Percentiles rank a stretch among this genome's conserved stretches.
phyloP scores from a whole-genome alignment of 768 basidiomycete species.

The Hypholoma sublateritium region DNA sequence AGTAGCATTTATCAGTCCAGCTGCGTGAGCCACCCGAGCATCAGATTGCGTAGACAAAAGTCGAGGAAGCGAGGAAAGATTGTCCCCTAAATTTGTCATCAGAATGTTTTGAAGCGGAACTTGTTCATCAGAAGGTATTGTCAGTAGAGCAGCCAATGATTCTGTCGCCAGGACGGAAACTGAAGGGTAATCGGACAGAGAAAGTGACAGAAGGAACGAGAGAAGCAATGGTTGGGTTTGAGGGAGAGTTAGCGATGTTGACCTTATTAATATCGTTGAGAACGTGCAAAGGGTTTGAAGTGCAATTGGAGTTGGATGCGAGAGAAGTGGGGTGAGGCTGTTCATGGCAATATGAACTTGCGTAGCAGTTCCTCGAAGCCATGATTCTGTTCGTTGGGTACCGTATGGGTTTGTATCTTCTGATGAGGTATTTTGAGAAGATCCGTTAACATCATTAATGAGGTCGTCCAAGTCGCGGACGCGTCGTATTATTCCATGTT shows the following conservation, averaged over 20 bases:
- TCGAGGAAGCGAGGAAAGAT: constrained; percentile 70
- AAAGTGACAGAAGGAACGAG: constrained; percentile 72
- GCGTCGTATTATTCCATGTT: constrained; percentile 55
- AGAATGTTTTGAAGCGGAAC: constrained; percentile 54
- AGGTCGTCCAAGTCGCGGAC: constrained; percentile 68
- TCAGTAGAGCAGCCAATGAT: constrained; percentile 48
- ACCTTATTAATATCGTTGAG: constrained; percentile 50
- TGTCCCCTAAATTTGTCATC: constrained; percentile 60
- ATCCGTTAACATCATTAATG: constrained; percentile 27
- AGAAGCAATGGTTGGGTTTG: constrained; percentile 67
- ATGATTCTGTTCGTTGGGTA: constrained; percentile 66
- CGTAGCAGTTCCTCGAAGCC: constrained; percentile 79
- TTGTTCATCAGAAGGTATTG: constrained; percentile 37
- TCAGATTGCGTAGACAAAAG: constrained; percentile 72
- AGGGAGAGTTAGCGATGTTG: constrained; percentile 63
- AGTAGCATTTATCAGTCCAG: constrained; percentile 68
- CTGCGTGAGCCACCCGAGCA: constrained; percentile 67
- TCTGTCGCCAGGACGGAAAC: constrained; percentile 50
- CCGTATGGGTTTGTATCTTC: constrained; percentile 25
- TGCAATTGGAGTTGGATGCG: constrained; percentile 71
- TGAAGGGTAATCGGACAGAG: constrained; percentile 53
- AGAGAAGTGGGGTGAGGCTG: constrained; percentile 64
- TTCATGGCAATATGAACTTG: constrained; percentile 86
- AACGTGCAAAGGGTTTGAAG: constrained; percentile 57
- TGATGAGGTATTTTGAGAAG: constrained; percentile 14